A percentile compares a stretch with the other conserved stretches of the same genome.
Conservation (phyloP, 768 basidiomycete species). For the Boletus sp. region DNA sequence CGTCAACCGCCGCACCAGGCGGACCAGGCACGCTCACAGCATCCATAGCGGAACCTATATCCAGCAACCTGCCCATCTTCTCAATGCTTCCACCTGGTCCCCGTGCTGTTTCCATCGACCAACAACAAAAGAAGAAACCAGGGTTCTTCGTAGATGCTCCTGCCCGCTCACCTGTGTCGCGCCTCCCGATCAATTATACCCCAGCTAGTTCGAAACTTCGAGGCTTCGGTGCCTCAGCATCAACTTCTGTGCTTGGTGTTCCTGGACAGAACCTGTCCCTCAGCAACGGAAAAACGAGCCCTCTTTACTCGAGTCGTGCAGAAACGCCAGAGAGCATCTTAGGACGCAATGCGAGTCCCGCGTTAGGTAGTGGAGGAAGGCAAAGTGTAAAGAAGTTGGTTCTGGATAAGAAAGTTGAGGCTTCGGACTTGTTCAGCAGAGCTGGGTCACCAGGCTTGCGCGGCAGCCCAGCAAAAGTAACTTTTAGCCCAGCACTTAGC, state of each 20-base stretch:
- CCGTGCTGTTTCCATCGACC: conserved; percentile 59
- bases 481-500: conserved; percentile 73
- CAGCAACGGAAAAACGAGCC: conserved; percentile 53
- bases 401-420: conserved; percentile 79
- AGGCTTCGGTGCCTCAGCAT: conserved; percentile 55
- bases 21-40: conserved; percentile 68
- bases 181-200: conserved; percentile 62
- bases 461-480: conserved; percentile 45
- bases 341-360: conserved; percentile 54
- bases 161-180: conserved; percentile 66
- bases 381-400: conserved; percentile 93
- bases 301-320: conserved; percentile 51
- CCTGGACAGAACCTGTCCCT: conserved; percentile 42
- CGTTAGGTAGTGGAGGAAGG: conserved; percentile 64
- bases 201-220: conserved; percentile 65
- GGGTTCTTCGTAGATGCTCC: conserved; percentile 77
- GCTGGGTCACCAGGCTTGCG: conserved; percentile 36
- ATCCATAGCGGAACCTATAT: conserved; percentile 86
- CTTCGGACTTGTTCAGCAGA: conserved; percentile 65
- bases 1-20: conserved; percentile 42
- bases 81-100: conserved; percentile 73
- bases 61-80: conserved; percentile 68
- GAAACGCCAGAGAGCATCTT: conserved; percentile 64
- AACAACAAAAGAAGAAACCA: conserved; percentile 69
- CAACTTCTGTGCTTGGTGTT: conserved; percentile 35